These are phyloP conservation scores for Verruconis gallopava DNA, from an alignment of 2,329 filamentous ascomycete genomes.

Conservation along the genomic window DNA sequence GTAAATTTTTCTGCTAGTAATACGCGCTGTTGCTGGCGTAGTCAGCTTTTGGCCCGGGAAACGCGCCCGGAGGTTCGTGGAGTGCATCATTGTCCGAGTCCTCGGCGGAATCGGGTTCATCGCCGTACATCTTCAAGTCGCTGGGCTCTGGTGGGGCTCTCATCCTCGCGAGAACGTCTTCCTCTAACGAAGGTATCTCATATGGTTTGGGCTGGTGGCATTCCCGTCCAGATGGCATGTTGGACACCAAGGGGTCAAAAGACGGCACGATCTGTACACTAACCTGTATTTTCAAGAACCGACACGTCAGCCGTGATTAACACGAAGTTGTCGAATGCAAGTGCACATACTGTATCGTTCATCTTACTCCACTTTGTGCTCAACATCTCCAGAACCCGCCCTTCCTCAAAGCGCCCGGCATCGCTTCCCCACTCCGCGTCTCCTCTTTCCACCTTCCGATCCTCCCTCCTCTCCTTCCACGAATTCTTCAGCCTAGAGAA, in stretches of 20 bases:
- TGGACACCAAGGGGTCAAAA: constrained; percentile 55
- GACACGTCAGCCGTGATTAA: too few relatives aligned
- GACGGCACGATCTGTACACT: constrained; percentile 68
- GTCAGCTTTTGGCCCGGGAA: constrained; percentile 22
- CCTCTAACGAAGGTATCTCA: constrained; percentile 50
- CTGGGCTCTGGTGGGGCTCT: constrained; percentile 41
- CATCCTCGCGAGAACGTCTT: constrained; percentile 46
- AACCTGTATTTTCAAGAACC: too few relatives aligned
- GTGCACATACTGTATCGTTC: constrained; percentile 67
- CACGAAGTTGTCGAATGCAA: neutral
- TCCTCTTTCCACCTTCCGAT: constrained; percentile 63
- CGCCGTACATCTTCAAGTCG: constrained; percentile 27
- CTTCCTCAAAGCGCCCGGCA: constrained; percentile 74
- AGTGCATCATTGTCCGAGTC: constrained; percentile 12
- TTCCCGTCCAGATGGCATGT: constrained; percentile 79
- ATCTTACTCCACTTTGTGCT: constrained; percentile 81
- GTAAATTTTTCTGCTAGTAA: too few relatives aligned
- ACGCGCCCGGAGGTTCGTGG: constrained; percentile 20
- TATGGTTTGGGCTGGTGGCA: constrained; percentile 64
- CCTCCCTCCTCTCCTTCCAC: constrained; percentile 65
- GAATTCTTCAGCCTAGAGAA: constrained; percentile 58
- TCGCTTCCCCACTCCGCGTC: constrained; percentile 59
- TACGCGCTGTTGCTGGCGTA: constrained; percentile 15
- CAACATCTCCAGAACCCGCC: constrained; percentile 72
- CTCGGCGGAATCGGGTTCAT: constrained; percentile 24